phyloP scores from a whole-genome alignment of 2,329 filamentous ascomycete species.

The Sporothrix schenckii region DNA sequence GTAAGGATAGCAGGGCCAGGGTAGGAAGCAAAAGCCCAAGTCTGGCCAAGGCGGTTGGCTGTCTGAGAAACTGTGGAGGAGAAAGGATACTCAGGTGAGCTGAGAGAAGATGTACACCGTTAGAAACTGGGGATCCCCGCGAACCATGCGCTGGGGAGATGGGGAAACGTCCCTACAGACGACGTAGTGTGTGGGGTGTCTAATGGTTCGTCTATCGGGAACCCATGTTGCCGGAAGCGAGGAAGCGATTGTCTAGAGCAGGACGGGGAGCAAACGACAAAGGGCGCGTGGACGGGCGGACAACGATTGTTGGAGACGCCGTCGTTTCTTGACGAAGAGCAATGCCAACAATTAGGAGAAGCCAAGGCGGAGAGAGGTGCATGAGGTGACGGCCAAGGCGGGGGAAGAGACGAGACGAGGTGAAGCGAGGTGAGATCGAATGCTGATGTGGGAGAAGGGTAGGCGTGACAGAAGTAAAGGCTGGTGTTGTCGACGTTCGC shows the following conservation, averaged over 20 bases:
- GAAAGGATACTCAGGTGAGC: not conserved
- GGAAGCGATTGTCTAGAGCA: not conserved
- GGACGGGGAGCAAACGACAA: not conserved
- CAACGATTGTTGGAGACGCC: not conserved
- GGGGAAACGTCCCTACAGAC: not conserved
- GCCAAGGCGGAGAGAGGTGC: not conserved
- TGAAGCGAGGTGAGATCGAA: not conserved
- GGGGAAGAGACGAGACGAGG: not conserved
- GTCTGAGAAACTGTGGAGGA: not conserved
- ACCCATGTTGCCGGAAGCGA: not conserved
- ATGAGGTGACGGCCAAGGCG: not conserved
- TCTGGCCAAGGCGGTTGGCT: slow-evolving; percentile 16
- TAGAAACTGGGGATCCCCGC: not conserved
- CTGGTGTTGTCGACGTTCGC: not conserved
- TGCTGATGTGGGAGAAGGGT: not conserved
- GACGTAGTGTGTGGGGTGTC: no score
- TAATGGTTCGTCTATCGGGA: not conserved
- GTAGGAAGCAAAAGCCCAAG: slow-evolving; percentile 9
- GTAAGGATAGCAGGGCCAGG: not conserved
- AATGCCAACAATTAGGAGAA: not conserved
- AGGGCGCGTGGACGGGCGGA: not conserved
- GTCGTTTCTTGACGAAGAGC: not conserved
- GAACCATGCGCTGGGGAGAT: not conserved
- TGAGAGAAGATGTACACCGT: no score
- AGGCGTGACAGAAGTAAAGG: not conserved